Evolutionary conservation across 352 stramenopile genomes (phyloP).

Genomic region (Phytophthora cajani): DNA sequence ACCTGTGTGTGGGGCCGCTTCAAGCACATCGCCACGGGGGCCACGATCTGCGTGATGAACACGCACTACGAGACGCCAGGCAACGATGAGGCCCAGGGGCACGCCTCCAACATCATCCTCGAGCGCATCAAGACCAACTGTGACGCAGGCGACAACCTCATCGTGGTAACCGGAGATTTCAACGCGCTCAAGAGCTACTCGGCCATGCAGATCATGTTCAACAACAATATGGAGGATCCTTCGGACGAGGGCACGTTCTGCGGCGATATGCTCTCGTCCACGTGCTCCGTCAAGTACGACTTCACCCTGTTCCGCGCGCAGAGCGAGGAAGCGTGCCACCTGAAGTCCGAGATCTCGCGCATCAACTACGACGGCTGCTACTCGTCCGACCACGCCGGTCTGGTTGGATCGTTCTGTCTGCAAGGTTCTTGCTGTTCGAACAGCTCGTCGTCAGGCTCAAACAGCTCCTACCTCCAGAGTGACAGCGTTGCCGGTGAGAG

Average conservation of each 20-base stretch:
- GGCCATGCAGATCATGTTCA: constrained; percentile 67
- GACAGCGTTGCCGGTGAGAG: constrained; percentile 27
- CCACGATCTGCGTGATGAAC: constrained; percentile 79
- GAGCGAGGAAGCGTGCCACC: constrained; percentile 49
- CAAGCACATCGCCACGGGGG: constrained; percentile 63
- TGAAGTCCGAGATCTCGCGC: constrained; percentile 67
- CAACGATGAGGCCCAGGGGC: constrained; percentile 72
- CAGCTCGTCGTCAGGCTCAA: constrained; percentile 32
- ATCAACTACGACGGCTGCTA: constrained; percentile 75
- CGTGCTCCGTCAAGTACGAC: constrained; percentile 78
- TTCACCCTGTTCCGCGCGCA: constrained; percentile 60
- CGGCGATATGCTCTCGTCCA: constrained; percentile 62
- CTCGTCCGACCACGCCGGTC: constrained; percentile 72
- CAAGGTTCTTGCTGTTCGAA: constrained; percentile 63
- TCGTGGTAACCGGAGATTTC: constrained; percentile 74
- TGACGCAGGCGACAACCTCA: constrained; percentile 60
- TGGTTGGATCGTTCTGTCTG: constrained; percentile 68
- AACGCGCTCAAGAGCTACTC: constrained; percentile 74
- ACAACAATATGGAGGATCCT: constrained; percentile 55
- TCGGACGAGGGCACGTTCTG: constrained; percentile 70
- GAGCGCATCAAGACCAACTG: constrained; percentile 56
- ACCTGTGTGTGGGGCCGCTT: constrained; percentile 78
- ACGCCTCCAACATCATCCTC: constrained; percentile 75
- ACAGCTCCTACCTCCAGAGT: constrained; percentile 4
- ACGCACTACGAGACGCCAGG: constrained; percentile 86